Percentiles rank a stretch among this genome's conserved stretches.
Evolutionary conservation across 345 rosid genomes (phyloP).

Genomic region (Eucalyptus shirleyi): DNA sequence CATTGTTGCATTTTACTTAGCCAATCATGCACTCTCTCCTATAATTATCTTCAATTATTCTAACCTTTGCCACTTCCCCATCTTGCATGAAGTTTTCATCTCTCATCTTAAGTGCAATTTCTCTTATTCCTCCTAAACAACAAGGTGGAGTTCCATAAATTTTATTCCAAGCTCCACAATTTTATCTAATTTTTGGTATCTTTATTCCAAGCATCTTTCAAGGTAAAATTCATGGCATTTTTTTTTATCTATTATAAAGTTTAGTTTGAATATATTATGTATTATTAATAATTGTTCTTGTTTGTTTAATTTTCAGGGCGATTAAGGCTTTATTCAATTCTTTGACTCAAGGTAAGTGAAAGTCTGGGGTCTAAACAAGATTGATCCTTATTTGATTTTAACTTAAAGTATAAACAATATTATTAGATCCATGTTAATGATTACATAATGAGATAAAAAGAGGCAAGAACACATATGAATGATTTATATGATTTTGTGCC

Average conservation of each 20-base stretch:
- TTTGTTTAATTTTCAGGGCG: background rate
- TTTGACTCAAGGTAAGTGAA: background rate
- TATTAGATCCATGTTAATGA: background rate
- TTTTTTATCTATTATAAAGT: background rate
- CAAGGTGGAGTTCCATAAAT: background rate
- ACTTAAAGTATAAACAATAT: background rate
- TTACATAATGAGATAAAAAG: background rate
- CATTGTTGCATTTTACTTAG: background rate
- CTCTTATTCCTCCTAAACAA: background rate
- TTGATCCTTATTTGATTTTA: background rate
- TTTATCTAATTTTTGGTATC: background rate
- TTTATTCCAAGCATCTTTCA: background rate
- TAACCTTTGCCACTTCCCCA: background rate
- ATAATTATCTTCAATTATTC: background rate
- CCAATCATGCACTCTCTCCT: background rate
- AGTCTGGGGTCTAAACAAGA: background rate
- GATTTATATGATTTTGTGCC: background rate
- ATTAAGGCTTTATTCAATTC: background rate
- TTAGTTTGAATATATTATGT: background rate
- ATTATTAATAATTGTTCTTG: background rate
- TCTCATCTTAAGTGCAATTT: background rate
- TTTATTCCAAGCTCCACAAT: background rate
- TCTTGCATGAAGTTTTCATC: background rate
- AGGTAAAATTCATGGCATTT: background rate
- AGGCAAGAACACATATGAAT: background rate